Conservation (phyloP, 73 alveolate genomes). For the Paramecium biaurelia region DNA sequence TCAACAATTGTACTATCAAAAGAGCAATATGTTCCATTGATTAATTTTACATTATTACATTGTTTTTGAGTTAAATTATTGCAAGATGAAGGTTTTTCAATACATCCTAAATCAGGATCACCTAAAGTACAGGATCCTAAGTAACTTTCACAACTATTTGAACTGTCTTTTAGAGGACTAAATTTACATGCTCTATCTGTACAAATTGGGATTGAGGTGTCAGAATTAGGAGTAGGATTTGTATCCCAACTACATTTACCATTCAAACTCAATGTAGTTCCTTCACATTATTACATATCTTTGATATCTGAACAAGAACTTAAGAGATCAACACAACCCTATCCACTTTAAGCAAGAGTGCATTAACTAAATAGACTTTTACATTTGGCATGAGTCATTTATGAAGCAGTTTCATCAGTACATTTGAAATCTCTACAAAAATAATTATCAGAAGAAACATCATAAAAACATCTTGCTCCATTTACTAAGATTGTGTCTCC, state of each 20-base stretch:
- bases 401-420: not conserved
- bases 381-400: not conserved
- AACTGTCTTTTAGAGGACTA: not conserved
- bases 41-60: not conserved
- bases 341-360: not conserved
- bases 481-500: not conserved
- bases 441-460: too few relatives aligned
- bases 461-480: not conserved
- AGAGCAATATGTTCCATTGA: not conserved
- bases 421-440: not conserved
- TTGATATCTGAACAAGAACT: not conserved
- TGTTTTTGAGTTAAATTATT: not conserved
- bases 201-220: not conserved
- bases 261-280: not conserved
- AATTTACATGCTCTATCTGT: not conserved
- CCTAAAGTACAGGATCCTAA: not conserved
- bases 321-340: not conserved
- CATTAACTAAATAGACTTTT: not conserved
- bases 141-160: not conserved
- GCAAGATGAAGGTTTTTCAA: not conserved
- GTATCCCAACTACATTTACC: not conserved
- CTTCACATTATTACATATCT: not conserved
- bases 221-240: not conserved
- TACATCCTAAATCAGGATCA: not conserved
- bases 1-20: not conserved